Evolutionary conservation across 345 rosid genomes (phyloP).

Genomic region (Barbarea vulgaris): DNA sequence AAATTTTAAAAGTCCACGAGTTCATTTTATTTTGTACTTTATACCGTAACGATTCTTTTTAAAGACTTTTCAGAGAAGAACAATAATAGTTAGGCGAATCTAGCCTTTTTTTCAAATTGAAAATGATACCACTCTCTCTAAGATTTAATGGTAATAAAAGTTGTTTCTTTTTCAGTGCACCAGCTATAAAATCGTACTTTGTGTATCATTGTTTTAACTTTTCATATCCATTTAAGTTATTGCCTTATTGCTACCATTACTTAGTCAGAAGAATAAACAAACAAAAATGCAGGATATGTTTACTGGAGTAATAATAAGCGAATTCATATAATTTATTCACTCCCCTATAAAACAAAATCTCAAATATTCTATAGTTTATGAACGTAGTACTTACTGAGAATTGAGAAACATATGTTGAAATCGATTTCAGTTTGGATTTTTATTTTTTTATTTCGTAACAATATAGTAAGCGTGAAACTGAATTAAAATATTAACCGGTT

Average conservation of each 20-base stretch:
- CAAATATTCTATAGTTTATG: background rate
- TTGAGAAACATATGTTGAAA: background rate
- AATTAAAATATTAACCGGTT: background rate
- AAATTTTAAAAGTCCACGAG: background rate
- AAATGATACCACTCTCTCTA: constrained; percentile 32
- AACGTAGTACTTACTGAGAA: background rate
- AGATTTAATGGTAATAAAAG: constrained; percentile 38
- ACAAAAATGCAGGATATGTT: background rate
- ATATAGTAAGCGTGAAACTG: background rate
- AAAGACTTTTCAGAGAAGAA: constrained; percentile 36
- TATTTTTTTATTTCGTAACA: background rate
- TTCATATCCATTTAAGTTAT: constrained; percentile 24
- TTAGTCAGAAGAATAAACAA: background rate
- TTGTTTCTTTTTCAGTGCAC: constrained; percentile 48
- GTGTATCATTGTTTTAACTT: constrained; percentile 36
- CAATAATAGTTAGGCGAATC: constrained; percentile 39
- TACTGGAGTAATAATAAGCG: background rate
- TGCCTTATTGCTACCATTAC: background rate
- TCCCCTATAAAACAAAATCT: background rate
- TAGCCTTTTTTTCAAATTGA: constrained; percentile 30
- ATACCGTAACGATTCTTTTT: constrained; percentile 25
- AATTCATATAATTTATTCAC: background rate
- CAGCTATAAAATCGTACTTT: constrained; percentile 32
- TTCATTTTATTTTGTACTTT: constrained; percentile 19
- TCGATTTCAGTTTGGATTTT: background rate